These are phyloP conservation scores for Solanum lycopersicoides DNA, from an alignment of 257 asterid genomes.

Conservation along the genomic window DNA sequence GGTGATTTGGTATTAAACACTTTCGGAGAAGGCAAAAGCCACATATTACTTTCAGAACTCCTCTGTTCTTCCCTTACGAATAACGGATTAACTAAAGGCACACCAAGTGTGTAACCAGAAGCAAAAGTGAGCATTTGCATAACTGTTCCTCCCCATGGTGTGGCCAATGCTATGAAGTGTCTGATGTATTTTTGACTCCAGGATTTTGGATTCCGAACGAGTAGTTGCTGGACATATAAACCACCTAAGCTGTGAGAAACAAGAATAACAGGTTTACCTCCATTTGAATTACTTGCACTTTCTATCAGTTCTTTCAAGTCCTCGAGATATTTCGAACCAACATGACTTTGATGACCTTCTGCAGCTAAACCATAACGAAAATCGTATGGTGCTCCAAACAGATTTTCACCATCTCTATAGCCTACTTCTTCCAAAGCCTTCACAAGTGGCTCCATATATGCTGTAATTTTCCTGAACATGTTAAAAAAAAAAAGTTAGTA, in stretches of 20 bases:
- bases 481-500: not conserved
- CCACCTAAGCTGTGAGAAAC: slow-evolving; percentile 80
- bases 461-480: slow-evolving; percentile 29
- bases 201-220: slow-evolving; percentile 25
- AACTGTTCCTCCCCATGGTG: slow-evolving; percentile 96
- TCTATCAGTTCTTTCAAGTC: slow-evolving; percentile 47
- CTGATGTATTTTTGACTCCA: slow-evolving; percentile 58
- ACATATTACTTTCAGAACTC: slow-evolving; percentile 54
- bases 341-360: slow-evolving; percentile 41
- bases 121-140: slow-evolving; percentile 61
- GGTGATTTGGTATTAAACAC: slow-evolving; percentile 22
- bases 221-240: slow-evolving; percentile 51
- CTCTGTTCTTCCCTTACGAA: slow-evolving; percentile 64
- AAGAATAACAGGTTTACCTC: slow-evolving; percentile 48
- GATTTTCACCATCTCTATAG: slow-evolving; percentile 40
- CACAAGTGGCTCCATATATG: slow-evolving; percentile 73
- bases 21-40: slow-evolving; percentile 68
- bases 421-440: slow-evolving; percentile 48
- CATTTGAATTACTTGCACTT: slow-evolving; percentile 41
- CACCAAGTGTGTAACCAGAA: slow-evolving; percentile 58
- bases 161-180: slow-evolving; percentile 56
- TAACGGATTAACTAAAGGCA: slow-evolving; percentile 64
- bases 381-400: slow-evolving; percentile 88
- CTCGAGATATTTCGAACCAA: slow-evolving; percentile 42
- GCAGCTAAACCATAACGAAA: slow-evolving; percentile 78